phyloP scores from a whole-genome alignment of 805 yeast genomes.

The Hanseniaspora thailandica region DNA sequence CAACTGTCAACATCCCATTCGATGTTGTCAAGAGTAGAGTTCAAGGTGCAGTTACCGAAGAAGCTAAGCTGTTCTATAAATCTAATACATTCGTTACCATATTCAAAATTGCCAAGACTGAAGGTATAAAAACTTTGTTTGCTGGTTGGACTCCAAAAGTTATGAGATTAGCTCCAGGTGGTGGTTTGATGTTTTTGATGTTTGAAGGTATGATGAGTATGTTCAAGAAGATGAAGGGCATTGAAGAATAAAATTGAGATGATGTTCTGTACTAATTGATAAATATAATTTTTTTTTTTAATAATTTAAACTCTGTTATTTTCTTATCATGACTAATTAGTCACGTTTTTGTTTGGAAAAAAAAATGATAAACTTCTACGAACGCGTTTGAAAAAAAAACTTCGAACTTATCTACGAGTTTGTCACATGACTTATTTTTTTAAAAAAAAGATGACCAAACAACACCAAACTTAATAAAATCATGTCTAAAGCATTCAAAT shows the following conservation, averaged over 20 bases:
- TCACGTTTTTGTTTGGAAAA: conserved; percentile 1
- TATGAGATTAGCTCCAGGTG: conserved; percentile 96
- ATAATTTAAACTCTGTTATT: neutral
- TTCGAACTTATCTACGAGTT: neutral
- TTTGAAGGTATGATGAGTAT: conserved; percentile 90
- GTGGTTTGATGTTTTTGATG: conserved; percentile 95
- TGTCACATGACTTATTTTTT: neutral
- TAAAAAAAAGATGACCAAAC: neutral
- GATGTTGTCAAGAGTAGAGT: conserved; percentile 96
- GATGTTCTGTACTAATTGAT: no score
- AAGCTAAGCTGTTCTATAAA: conserved; percentile 83
- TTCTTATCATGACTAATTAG: conserved; percentile 1
- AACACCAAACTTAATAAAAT: neutral
- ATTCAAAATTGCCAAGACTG: conserved; percentile 49
- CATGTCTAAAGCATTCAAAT: conserved; percentile 15
- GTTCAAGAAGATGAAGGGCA: conserved; percentile 41
- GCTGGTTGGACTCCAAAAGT: conserved; percentile 97
- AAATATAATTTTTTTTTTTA: neutral
- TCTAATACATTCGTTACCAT: conserved; percentile 64
- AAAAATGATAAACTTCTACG: no score
- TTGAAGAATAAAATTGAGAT: conserved; percentile 2
- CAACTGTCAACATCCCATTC: conserved; percentile 89
- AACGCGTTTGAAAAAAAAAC: neutral
- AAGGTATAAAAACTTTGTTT: conserved; percentile 82
- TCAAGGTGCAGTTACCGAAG: conserved; percentile 63